These are phyloP conservation scores for Linnemannia schmuckeri DNA, from an alignment of 192 early-diverging fungal genomes.

Conservation along the genomic window DNA sequence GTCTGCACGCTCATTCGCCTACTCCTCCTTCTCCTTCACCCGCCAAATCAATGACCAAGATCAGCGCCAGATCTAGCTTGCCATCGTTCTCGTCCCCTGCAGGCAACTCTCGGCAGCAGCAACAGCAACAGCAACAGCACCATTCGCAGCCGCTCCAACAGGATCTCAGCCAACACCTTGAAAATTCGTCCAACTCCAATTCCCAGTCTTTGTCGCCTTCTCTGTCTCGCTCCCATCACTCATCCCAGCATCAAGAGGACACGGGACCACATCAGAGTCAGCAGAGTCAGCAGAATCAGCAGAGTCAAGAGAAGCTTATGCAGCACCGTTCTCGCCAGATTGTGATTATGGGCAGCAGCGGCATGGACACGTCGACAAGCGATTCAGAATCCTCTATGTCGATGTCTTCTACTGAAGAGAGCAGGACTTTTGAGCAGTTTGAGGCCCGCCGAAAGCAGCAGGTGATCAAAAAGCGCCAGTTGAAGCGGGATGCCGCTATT, in stretches of 20 bases:
- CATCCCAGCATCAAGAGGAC: slow-evolving; percentile 18
- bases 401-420: slow-evolving; percentile 34
- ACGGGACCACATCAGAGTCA: slow-evolving; percentile 12
- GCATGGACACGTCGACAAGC: neutral
- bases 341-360: neutral
- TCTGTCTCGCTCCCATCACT: neutral
- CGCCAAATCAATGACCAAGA: neutral
- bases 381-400: neutral
- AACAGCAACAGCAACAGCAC: neutral
- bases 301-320: neutral
- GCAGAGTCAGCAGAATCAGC: neutral
- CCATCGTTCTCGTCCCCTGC: neutral
- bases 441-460: slow-evolving; percentile 12
- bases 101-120: neutral
- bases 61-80: neutral
- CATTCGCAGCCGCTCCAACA: neutral
- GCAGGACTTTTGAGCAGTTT: slow-evolving; percentile 11
- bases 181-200: neutral
- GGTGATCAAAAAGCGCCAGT: neutral
- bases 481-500: neutral
- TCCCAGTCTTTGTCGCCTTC: neutral
- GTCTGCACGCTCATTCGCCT: neutral
- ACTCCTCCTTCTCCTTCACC: neutral
- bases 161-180: neutral
- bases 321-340: neutral